phyloP scores from a whole-genome alignment of 331 rosid species.

The Malus hybrid region DNA sequence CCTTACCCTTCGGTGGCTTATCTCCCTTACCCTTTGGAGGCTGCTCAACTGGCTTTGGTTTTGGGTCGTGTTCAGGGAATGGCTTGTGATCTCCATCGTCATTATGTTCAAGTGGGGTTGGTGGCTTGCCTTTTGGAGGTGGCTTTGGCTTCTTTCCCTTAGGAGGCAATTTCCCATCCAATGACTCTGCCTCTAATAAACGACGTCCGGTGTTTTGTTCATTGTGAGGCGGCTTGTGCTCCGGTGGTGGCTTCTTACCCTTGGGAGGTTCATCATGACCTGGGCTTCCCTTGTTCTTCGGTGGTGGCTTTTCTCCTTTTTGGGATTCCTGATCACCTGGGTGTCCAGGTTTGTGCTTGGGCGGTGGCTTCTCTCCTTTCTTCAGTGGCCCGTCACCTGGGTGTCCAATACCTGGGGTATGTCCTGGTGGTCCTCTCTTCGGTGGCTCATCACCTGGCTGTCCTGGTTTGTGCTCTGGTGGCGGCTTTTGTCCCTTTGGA shows the following conservation, averaged over 20 bases:
- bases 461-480: background rate
- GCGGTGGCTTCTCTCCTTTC: background rate
- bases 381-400: background rate
- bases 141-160: background rate
- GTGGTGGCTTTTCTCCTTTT: slow-evolving; percentile 15
- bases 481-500: slow-evolving; percentile 13
- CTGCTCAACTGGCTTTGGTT: background rate
- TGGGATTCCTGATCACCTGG: background rate
- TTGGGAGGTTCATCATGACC: background rate
- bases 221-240: background rate
- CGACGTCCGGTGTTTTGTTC: background rate
- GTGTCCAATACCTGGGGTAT: background rate
- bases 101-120: background rate
- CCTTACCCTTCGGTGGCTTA: background rate
- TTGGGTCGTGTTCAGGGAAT: background rate
- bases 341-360: background rate
- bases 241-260: background rate
- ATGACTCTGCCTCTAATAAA: background rate
- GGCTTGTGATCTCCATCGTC: background rate
- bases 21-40: slow-evolving; percentile 1
- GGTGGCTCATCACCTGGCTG: background rate
- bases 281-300: background rate
- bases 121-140: background rate
- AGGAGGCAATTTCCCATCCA: background rate
- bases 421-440: background rate